Evolutionary conservation across 1,284 basidiomycete species (phyloP), one percentile per base, ranked within the genome.

Genomic region (Trichosporon asahii): DNA sequence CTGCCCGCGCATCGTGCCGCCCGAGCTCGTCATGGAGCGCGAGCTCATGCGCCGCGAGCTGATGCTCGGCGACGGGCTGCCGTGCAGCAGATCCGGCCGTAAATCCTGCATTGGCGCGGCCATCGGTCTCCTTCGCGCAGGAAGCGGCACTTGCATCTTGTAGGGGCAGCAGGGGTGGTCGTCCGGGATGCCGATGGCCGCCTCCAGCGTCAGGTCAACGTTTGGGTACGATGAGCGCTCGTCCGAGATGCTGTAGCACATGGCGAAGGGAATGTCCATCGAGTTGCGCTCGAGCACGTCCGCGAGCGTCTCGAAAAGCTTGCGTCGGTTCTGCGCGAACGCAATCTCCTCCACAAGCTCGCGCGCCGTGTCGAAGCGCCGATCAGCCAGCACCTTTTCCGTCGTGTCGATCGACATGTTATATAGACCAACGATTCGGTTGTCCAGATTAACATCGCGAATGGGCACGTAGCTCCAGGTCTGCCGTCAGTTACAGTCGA

Each of bases 391-490:
- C 3, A 75, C 72, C 7, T 71, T 60, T 1, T 53, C 66, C 0
- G 76, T 77, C 6, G 70, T 74, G 21, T 74, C 73, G 23, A 66
- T 44, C 1, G 72, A 71, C 21, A 72, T 72, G 46, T 74, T 77
- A 69, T 69, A 77, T 3, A 75, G 33, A 12, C 74, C 72, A 3
- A 69, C 27, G 2, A 74, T 31, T 18, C 29, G 69, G 27, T 70
- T 66, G 6, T 76, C 74, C 21, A 71, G 73, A 29, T 57, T 23
- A 11, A 21, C 14, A 23, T 65, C 75, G 2, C 61, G 55, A 60
- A 82, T 78, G 7, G 81, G 81, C 2, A 79, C 74, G 25, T 74
- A 78, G 49, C 78, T 74, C 75, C 76, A 82, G 27, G 74, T 73
- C 57, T 61, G 27, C 3, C 8, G 27, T 61, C 18, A 61, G 57